phyloP scores from a whole-genome alignment of 1,139 yeast species.

The Debaryomycetaceae sp. region DNA sequence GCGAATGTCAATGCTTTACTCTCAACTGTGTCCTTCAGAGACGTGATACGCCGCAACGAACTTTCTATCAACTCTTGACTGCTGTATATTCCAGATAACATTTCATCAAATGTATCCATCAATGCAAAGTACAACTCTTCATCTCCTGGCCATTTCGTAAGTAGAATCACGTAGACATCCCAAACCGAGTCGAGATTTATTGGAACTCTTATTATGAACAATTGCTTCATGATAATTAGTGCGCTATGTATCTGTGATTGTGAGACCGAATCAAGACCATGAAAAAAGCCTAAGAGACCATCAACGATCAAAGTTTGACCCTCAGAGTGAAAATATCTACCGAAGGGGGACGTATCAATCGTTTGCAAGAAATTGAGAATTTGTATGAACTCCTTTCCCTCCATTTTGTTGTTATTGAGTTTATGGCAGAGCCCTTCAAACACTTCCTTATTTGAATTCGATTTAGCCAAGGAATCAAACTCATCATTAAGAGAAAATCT shows the following conservation, averaged over 20 bases:
- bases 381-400: constrained; percentile 15
- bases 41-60: constrained; percentile 8
- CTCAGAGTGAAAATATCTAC: constrained; percentile 19
- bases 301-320: constrained; percentile 24
- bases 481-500: constrained; percentile 13
- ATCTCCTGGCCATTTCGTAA: neutral
- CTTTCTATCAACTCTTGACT: constrained; percentile 13
- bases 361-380: constrained; percentile 24
- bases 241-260: constrained; percentile 21
- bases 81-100: constrained; percentile 23
- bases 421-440: constrained; percentile 18
- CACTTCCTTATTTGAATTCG: constrained; percentile 14
- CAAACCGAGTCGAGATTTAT: constrained; percentile 21
- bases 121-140: constrained; percentile 23
- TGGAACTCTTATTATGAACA: constrained; percentile 23
- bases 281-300: constrained; percentile 28
- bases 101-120: constrained; percentile 30
- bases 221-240: constrained; percentile 32
- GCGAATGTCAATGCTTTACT: constrained; percentile 12
- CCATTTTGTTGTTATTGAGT: constrained; percentile 9
- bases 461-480: constrained; percentile 6
- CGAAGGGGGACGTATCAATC: constrained; percentile 19
- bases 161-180: constrained; percentile 17
- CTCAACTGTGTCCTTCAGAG: constrained; percentile 7
- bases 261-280: constrained; percentile 4